Evolutionary conservation across 768 basidiomycete genomes (phyloP).

Genomic region (Pleurotus pulmonarius): DNA sequence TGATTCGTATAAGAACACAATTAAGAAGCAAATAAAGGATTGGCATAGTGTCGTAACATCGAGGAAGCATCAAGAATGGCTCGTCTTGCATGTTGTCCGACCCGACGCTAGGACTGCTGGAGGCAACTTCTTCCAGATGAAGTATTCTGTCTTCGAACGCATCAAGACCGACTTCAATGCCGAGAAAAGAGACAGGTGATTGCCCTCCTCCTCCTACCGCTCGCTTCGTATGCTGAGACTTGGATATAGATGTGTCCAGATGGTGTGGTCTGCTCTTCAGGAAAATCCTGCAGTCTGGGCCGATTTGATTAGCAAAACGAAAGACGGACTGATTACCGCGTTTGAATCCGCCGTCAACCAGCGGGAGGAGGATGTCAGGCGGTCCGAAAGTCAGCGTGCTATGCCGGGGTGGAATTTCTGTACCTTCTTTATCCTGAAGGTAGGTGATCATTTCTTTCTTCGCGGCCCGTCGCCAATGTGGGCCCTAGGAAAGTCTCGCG

Average conservation of each 20-base stretch:
- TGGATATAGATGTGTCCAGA: conserved; percentile 69
- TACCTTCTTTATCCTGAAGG: conserved; percentile 95
- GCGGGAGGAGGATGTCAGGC: conserved; percentile 86
- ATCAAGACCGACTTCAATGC: conserved; percentile 88
- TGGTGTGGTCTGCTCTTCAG: conserved; percentile 65
- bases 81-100: conserved; percentile 82
- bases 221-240: conserved; percentile 12
- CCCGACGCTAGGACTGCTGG: conserved; percentile 59
- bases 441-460: conserved; percentile 21
- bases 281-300: conserved; percentile 83
- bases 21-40: conserved; percentile 87
- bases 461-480: neutral
- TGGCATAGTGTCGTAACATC: conserved; percentile 71
- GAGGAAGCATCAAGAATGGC: conserved; percentile 88
- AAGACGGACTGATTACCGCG: conserved; percentile 82
- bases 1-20: conserved; percentile 73
- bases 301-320: conserved; percentile 83
- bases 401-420: conserved; percentile 99
- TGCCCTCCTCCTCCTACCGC: neutral
- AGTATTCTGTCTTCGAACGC: conserved; percentile 83
- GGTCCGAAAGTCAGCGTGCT: conserved; percentile 83
- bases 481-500: conserved; percentile 83
- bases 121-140: conserved; percentile 79
- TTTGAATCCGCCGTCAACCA: conserved; percentile 77
- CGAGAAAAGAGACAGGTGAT: conserved; percentile 82